Percentiles rank a stretch among this genome's conserved stretches.
These are phyloP conservation scores for Pythium oligandrum DNA, from an alignment of 352 stramenopile genomes.

Conservation along the genomic window DNA sequence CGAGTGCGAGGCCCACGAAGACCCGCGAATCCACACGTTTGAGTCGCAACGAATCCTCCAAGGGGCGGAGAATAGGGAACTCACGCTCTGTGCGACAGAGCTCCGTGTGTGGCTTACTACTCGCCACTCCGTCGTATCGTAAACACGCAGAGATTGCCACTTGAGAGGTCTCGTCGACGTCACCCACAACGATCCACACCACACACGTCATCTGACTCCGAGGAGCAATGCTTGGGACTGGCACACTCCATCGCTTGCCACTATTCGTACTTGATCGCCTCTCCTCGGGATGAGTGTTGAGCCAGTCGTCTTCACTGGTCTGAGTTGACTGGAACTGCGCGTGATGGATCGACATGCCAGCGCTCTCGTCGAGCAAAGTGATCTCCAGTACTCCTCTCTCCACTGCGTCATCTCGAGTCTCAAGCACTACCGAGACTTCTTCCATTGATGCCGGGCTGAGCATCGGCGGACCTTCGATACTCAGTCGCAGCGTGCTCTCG, in stretches of 20 bases:
- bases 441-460: conserved; percentile 41
- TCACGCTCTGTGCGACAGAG: conserved; percentile 16
- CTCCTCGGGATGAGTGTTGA: too few species aligned
- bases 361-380: conserved; percentile 20
- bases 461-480: conserved; percentile 40
- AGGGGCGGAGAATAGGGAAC: conserved; percentile 10
- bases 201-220: conserved; percentile 3
- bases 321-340: conserved; percentile 8
- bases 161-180: background rate
- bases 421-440: conserved; percentile 35
- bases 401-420: conserved; percentile 41
- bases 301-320: too few species aligned
- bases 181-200: conserved; percentile 18
- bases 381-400: conserved; percentile 45
- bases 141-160: conserved; percentile 10
- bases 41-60: conserved; percentile 4
- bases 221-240: conserved; percentile 4
- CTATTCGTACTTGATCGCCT: too few species aligned
- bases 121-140: conserved; percentile 13
- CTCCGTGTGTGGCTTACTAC: conserved; percentile 10
- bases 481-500: conserved; percentile 49
- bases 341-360: background rate
- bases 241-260: too few species aligned
- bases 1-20: conserved; percentile 14
- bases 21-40: conserved; percentile 11